Base-by-base conservation (phyloP, 768 basidiomycete species). In the Mycena latifolia region DNA sequence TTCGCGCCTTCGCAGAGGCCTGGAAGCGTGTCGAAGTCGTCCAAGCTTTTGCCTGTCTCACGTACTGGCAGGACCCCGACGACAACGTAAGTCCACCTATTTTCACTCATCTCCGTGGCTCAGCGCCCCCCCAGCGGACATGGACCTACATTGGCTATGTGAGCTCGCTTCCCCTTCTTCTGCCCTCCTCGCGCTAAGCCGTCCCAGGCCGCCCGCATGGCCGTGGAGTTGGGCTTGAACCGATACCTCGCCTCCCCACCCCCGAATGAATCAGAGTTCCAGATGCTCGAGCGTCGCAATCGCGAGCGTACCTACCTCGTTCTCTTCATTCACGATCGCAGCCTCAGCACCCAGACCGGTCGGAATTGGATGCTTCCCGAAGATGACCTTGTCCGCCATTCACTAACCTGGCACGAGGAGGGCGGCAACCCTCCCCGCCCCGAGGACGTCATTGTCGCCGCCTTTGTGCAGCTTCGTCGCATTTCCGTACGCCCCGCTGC, bases 71-170 rank as follows among this genome's bases (percentile, higher is more conserved):
- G 75, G 92, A 94, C 71, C 92, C 94, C 43, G 89, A 92, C 67
- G 95, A 97, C 71, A 92, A 88, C 60, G 92, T 92, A 57, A 67
- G 66, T 68, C 86, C 77, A 58, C 62, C 45, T 55, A 61, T 61
- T 39, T 58, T 56, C 47, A 31, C 65, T 15, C 53, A 43, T 35
- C 37, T 69, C 71, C 56, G 73, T 50, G 17, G 66, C 69, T 74
- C 66, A 67, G 63, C 31, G 31, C 55, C 54, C 61, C 39, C 41
- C 65, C 74, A 93, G 91, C 86, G 90, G 48, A 94, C 93, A 15
- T 95, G 93, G 93, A 91, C 87, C 57, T 95, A 91, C 75, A 93
- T 95, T 75, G 93, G 93, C 63, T 92, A 94, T 77, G 92, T 92
- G 77, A 75, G 88, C 81, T 20, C 55, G 60, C 61, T 67, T 58